Evolutionary conservation across 2,329 filamentous ascomycete genomes (phyloP).

Genomic region (Lasiodiplodia sp.): DNA sequence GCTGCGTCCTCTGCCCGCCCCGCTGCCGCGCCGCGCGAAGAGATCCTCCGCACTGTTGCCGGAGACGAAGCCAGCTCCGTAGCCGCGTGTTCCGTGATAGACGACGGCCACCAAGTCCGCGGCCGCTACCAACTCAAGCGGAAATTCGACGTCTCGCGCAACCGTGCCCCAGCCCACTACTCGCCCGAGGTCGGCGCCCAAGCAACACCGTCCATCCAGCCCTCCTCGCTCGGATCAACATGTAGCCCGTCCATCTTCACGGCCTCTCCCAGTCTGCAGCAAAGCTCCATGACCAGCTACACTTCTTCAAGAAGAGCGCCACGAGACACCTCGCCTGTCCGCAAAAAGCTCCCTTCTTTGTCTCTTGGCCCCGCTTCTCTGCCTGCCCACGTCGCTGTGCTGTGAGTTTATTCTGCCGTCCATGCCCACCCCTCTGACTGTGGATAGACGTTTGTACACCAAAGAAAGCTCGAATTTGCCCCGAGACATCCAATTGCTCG

Average conservation of each 20-base stretch:
- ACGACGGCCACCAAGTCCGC: conserved; percentile 2
- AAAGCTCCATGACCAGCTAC: conserved; percentile 21
- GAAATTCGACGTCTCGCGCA: background rate
- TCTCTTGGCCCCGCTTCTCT: conserved; percentile 14
- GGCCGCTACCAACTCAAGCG: background rate
- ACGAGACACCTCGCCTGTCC: background rate
- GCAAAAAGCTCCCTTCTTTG: background rate
- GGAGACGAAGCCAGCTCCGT: background rate
- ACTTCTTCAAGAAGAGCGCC: conserved; percentile 7
- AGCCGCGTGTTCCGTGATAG: background rate
- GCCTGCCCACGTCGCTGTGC: conserved; percentile 8
- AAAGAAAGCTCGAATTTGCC: background rate
- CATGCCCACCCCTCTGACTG: background rate
- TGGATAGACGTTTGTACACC: background rate
- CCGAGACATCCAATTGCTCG: background rate
- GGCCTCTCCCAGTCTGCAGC: conserved; percentile 7
- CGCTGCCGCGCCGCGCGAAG: background rate
- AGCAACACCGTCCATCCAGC: conserved; percentile 6
- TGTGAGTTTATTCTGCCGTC: background rate
- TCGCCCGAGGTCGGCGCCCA: background rate
- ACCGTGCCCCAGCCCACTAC: background rate
- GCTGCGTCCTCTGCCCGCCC: background rate
- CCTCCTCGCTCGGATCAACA: conserved; percentile 18
- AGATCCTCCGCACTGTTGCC: background rate
- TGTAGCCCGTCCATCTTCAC: conserved; percentile 4